Percentiles rank a stretch among this genome's conserved stretches.
Conservation (phyloP, 163 green algal genomes). For the Scenedesmus sp. region DNA sequence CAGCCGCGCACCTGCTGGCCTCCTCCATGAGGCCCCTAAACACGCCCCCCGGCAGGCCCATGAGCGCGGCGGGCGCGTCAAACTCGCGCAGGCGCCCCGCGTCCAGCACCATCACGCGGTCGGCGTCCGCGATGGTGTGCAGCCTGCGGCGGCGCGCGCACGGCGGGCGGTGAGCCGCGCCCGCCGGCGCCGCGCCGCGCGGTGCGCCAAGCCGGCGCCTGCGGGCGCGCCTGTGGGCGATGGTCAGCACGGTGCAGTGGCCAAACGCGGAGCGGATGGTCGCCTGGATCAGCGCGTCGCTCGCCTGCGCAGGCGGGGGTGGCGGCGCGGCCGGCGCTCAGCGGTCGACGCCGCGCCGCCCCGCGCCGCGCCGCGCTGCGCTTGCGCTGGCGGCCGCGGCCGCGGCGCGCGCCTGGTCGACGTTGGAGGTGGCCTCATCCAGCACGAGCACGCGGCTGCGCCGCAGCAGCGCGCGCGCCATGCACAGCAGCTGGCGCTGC, state of each 20-base stretch:
- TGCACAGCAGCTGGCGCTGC: slow-evolving; percentile 92
- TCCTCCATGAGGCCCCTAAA: slow-evolving; percentile 63
- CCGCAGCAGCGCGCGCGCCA: slow-evolving; percentile 89
- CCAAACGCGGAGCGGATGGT: slow-evolving; percentile 74
- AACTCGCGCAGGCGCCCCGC: slow-evolving; percentile 78
- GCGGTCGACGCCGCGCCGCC: too few species aligned
- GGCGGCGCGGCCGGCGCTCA: background rate
- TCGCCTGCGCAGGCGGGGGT: too few species aligned
- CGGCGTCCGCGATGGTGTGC: slow-evolving; percentile 92
- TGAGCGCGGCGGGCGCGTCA: slow-evolving; percentile 68
- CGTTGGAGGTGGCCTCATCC: slow-evolving; percentile 77
- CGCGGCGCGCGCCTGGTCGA: slow-evolving; percentile 80
- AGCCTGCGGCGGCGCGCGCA: too few species aligned
- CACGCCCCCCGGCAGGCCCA: slow-evolving; percentile 47
- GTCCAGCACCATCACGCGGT: slow-evolving; percentile 91
- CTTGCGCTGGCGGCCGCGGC: too few species aligned
- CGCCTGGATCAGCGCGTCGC: slow-evolving; percentile 82
- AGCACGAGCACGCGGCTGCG: slow-evolving; percentile 64
- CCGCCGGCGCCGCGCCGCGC: too few species aligned
- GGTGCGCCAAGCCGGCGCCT: too few species aligned
- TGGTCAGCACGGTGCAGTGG: slow-evolving; percentile 65
- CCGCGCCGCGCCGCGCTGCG: too few species aligned
- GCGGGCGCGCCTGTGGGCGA: too few species aligned
- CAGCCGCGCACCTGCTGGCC: slow-evolving; percentile 14
- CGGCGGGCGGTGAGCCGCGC: too few species aligned